Evolutionary conservation across 176 grass and related monocot genomes (phyloP).

Genomic region (Triticum urartu): DNA sequence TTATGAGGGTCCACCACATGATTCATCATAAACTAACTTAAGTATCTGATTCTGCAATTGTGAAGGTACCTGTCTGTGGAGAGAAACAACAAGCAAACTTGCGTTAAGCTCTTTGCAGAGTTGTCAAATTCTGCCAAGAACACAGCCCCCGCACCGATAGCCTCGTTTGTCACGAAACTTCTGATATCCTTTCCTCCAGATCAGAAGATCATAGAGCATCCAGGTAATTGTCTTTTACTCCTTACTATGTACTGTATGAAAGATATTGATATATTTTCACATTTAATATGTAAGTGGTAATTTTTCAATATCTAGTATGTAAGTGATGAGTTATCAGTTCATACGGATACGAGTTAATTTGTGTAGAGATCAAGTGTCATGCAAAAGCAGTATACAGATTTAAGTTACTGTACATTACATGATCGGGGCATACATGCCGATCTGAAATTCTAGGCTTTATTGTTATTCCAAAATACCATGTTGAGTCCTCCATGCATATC

Average conservation of each 20-base stretch:
- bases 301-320: constrained; percentile 9
- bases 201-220: constrained; percentile 72
- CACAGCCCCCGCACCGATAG: constrained; percentile 64
- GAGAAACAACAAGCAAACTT: constrained; percentile 88
- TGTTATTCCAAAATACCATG: background rate
- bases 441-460: background rate
- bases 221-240: constrained; percentile 45
- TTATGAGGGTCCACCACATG: background rate
- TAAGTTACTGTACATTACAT: background rate
- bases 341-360: background rate
- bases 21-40: constrained; percentile 7
- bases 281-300: background rate
- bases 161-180: constrained; percentile 89
- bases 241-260: background rate
- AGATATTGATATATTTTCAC: background rate
- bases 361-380: background rate
- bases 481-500: background rate
- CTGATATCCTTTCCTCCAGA: constrained; percentile 62
- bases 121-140: constrained; percentile 60
- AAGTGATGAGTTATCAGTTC: background rate
- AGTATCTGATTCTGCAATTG: constrained; percentile 13
- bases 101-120: constrained; percentile 79
- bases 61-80: constrained; percentile 89
- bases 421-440: background rate
- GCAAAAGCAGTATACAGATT: background rate